Base-by-base conservation (phyloP, 352 stramenopile species). In the Pythium myriotylum region DNA sequence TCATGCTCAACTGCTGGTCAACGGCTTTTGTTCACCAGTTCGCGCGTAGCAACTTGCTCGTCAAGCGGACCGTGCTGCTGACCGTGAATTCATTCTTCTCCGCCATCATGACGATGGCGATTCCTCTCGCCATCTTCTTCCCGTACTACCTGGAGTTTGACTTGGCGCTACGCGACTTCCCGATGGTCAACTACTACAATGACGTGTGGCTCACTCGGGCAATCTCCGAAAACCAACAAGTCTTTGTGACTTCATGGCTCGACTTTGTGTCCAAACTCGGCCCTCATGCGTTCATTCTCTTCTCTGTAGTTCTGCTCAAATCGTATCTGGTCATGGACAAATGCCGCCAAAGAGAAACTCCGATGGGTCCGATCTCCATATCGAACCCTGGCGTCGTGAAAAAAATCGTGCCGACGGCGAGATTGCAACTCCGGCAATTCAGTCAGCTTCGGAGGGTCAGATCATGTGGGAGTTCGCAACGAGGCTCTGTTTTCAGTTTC, bases 141-240 rank as follows among this genome's bases (percentile, higher is more conserved):
- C 13, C 4, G 39, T 43, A 43, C 39, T 17, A 17, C 39, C 4
- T 20, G 13, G 13, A 43, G 7, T 43, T 22, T 20, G 13, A 20
- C 39, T 22, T 6, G 8, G 16, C 33, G 33, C 33, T 16, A 16
- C 33, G 33, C 8, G 39, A 20, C 4, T 17, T 17, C n/a, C 39
- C 39, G 13, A 43, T 43, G 13, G 39, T 19, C 4, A 43, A 22
- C 13, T 16, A 17, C 39, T 43, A 43, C 39, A 20, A 43, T 14
- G 39, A 43, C 39, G 39, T 43, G 39, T 43, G 39, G 39, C 39
- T 43, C 39, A 20, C n/a, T 17, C 39, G n/a, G 39, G 39, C 39
- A 14, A 43, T 16, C n/a, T 43, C 39, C 6, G 13, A 43, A 20
- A 43, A 43, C 39, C n/a, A 20, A 16, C 39, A 40, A 16, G 16